Evolutionary conservation across 2,329 filamentous ascomycete genomes (phyloP).

Genomic region (Trichoderma cornu-damae): DNA sequence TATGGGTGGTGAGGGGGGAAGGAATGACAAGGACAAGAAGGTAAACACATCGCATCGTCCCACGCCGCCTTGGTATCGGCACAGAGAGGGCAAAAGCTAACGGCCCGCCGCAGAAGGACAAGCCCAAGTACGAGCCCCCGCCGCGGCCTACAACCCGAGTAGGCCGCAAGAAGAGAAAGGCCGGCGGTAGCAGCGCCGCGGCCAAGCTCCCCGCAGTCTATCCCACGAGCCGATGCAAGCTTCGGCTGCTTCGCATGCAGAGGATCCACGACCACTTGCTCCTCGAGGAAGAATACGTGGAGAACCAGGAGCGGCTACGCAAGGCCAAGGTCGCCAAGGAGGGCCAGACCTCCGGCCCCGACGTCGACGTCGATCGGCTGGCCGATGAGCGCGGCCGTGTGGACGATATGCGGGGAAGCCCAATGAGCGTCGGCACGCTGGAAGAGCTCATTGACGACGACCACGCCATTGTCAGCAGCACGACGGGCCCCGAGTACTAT

Average conservation of each 20-base stretch:
- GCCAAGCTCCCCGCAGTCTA: slow-evolving; percentile 93
- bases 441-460: slow-evolving; percentile 99
- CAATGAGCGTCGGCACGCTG: slow-evolving; percentile 95
- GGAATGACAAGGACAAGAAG: slow-evolving; percentile 92
- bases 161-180: slow-evolving; percentile 97
- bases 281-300: slow-evolving; percentile 96
- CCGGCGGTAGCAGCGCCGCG: slow-evolving; percentile 84
- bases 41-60: slow-evolving; percentile 51
- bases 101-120: slow-evolving; percentile 70
- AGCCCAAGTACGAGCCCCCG: slow-evolving; percentile 99
- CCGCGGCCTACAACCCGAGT: slow-evolving; percentile 94
- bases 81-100: slow-evolving; percentile 22
- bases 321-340: slow-evolving; percentile 83
- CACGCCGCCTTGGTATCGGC: too few species aligned
- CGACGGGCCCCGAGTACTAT: slow-evolving; percentile 96
- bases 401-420: slow-evolving; percentile 96
- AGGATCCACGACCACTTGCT: slow-evolving; percentile 95
- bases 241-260: slow-evolving; percentile 96
- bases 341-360: slow-evolving; percentile 61
- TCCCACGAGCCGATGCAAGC: slow-evolving; percentile 94
- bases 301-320: slow-evolving; percentile 94
- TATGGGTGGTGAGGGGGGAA: slow-evolving; percentile 68
- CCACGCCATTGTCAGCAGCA: slow-evolving; percentile 96
- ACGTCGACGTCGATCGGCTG: slow-evolving; percentile 72
- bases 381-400: slow-evolving; percentile 93